Conservation (phyloP, 371 early-diverging fungal genomes). For the Syncephalis plumigaleata region DNA sequence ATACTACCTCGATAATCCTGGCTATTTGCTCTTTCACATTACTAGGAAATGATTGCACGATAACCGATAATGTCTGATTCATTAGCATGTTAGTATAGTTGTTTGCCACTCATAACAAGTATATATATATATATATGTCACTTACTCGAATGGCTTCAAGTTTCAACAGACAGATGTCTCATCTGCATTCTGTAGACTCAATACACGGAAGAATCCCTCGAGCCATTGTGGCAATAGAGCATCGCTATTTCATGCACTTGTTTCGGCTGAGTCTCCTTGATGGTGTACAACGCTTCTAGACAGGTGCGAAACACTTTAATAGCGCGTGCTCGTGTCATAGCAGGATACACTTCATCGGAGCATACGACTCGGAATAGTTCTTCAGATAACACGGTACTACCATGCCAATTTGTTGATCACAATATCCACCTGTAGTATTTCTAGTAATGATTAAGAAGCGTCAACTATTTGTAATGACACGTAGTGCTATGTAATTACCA, state of each 20-base stretch:
- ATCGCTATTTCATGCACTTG: conserved; percentile 43
- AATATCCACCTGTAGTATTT: conserved; percentile 72
- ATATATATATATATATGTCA: too few relatives aligned
- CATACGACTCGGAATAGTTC: conserved; percentile 60
- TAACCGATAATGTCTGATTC: too few relatives aligned
- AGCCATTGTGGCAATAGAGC: conserved; percentile 70
- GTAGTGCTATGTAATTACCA: background rate
- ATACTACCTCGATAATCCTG: conserved; percentile 14
- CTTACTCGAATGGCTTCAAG: too few relatives aligned
- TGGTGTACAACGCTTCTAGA: conserved; percentile 57
- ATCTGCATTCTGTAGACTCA: conserved; percentile 22
- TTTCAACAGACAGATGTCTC: too few relatives aligned
- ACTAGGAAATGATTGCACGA: too few relatives aligned
- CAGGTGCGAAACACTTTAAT: conserved; percentile 67
- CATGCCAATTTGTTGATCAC: conserved; percentile 70
- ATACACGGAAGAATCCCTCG: conserved; percentile 39
- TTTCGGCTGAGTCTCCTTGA: conserved; percentile 54
- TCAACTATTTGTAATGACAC: background rate
- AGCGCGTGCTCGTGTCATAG: conserved; percentile 56
- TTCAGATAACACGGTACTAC: conserved; percentile 64
- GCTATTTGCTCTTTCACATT: too few relatives aligned
- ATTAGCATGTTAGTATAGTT: too few relatives aligned
- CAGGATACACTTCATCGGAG: conserved; percentile 31
- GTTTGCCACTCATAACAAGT: too few relatives aligned
- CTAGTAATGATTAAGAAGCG: conserved; percentile 14